Evolutionary conservation across 2,329 filamentous ascomycete species (phyloP), one percentile per base, ranked within the genome.

Genomic region (Pseudopithomyces chartarum): DNA sequence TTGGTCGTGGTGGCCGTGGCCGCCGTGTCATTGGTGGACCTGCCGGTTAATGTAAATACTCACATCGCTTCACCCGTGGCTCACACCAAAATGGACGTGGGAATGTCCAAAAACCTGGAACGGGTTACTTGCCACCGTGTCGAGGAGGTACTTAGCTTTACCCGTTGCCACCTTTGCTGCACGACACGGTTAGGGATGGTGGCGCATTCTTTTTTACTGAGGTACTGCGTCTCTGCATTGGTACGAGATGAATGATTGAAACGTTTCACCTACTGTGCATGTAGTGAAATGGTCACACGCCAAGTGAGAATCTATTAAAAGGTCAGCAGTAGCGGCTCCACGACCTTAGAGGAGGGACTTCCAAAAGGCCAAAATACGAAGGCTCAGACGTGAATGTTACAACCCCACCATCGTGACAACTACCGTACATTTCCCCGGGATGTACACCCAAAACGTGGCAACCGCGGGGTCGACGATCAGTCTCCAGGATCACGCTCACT

Each of bases 21-120:
- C 19, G n/a, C 13, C 38, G 13, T 54, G 26, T 42, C 20, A 58
- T 62, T 62, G 57, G 59, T 8, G 26, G 45, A 33, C 19, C 50
- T 55, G 50, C 52, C 57, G 59, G 59, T 29, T 62, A 60, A 62
- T 55, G 26, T 55, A n/a, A 36, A 47, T 44, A 46, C n/a, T 55
- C 20, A 50, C 26, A 42, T 17, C 39, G 10, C 8, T 42, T 5
- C 17, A 19, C 26, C 19, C 13, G 39, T 42, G 15, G 13, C 15
- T 19, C 39, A 17, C 11, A 5, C 15, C n/a, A 42, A 20, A 11
- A 11, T 42, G 17, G 19, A 42, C 17, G 10, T 17, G 19, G 11
- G 20, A 42, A 15, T 19, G 19, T n/a, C 39, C 10, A 11, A 17
- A 20, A 20, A 17, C 39, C 19, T 42, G 19, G 39, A 11, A 17